Percentiles rank a stretch among this genome's conserved stretches.
Conservation (phyloP, 345 rosid species). For the Sonneratia caseolaris region DNA sequence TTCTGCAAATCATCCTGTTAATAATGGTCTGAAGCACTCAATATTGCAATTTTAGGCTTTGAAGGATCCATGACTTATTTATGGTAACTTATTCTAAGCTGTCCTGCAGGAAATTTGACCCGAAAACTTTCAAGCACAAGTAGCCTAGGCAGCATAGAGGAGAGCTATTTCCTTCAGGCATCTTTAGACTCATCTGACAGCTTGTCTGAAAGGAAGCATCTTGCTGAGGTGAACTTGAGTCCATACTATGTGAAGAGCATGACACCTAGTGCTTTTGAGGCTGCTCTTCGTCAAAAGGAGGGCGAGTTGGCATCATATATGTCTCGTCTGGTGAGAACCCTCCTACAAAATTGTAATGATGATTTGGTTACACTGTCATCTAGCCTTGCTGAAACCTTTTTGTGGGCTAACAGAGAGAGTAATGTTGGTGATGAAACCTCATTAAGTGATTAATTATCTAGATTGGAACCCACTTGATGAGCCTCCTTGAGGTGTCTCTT, state of each 20-base stretch:
- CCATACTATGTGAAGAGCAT: constrained; percentile 89
- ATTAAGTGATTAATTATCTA: not conserved
- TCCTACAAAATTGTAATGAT: constrained; percentile 1
- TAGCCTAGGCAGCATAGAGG: constrained; percentile 95
- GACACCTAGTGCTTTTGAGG: constrained; percentile 87
- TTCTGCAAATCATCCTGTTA: constrained; percentile 46
- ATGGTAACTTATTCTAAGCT: not conserved
- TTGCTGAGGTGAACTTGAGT: constrained; percentile 54
- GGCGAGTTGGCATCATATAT: constrained; percentile 96
- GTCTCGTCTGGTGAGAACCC: constrained; percentile 79
- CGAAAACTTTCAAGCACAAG: constrained; percentile 76
- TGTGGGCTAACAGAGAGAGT: not conserved
- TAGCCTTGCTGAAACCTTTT: not conserved
- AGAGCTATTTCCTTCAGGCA: constrained; percentile 89
- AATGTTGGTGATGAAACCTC: not conserved
- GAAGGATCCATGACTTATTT: constrained; percentile 9
- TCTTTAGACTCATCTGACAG: constrained; percentile 81
- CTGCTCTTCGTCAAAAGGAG: constrained; percentile 96
- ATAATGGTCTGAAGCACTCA: constrained; percentile 48
- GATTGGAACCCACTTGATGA: not conserved
- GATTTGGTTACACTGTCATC: not conserved
- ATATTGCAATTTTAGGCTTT: constrained; percentile 2
- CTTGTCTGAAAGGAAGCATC: constrained; percentile 61
- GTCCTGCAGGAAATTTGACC: constrained; percentile 49
- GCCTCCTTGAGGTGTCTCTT: not conserved